Percentiles rank a stretch among this genome's conserved stretches.
These are phyloP conservation scores for Cladosporium sp. DNA, from an alignment of 2,329 filamentous ascomycete genomes.

Conservation along the genomic window DNA sequence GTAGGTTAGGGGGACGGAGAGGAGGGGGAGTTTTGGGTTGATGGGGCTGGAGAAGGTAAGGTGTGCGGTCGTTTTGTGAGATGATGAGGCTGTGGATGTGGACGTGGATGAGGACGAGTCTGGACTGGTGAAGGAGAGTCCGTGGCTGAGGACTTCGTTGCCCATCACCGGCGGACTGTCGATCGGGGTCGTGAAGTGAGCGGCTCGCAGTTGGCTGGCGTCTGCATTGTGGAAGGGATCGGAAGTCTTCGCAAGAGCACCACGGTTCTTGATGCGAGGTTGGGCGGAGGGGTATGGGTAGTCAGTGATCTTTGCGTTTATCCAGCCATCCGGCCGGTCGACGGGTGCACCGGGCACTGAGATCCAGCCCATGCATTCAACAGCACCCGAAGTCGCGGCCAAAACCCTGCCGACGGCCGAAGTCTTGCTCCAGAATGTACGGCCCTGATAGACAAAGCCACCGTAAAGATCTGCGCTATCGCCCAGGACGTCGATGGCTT, in stretches of 20 bases:
- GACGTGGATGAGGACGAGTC: neutral
- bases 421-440: slow-evolving; percentile 55
- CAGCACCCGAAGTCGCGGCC: slow-evolving; percentile 40
- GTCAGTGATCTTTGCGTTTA: slow-evolving; percentile 38
- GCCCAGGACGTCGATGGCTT: slow-evolving; percentile 46
- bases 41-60: slow-evolving; percentile 32
- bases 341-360: slow-evolving; percentile 32
- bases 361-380: slow-evolving; percentile 55
- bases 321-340: slow-evolving; percentile 43
- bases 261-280: slow-evolving; percentile 35
- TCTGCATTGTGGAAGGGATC: slow-evolving; percentile 26
- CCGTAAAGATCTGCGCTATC: slow-evolving; percentile 50
- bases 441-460: slow-evolving; percentile 48
- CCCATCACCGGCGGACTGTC: slow-evolving; percentile 30
- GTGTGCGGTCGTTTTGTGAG: slow-evolving; percentile 4
- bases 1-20: slow-evolving; percentile 41
- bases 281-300: slow-evolving; percentile 1
- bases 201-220: slow-evolving; percentile 19
- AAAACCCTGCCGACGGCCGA: slow-evolving; percentile 53
- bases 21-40: slow-evolving; percentile 15
- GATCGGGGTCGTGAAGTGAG: slow-evolving; percentile 36
- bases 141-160: slow-evolving; percentile 24
- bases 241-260: slow-evolving; percentile 32
- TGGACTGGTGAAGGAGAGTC: slow-evolving; percentile 19
- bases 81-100: neutral